Percentiles rank a stretch among this genome's conserved stretches.
These are phyloP conservation scores for Podila verticillata DNA, from an alignment of 192 early-diverging fungal genomes.

Conservation along the genomic window DNA sequence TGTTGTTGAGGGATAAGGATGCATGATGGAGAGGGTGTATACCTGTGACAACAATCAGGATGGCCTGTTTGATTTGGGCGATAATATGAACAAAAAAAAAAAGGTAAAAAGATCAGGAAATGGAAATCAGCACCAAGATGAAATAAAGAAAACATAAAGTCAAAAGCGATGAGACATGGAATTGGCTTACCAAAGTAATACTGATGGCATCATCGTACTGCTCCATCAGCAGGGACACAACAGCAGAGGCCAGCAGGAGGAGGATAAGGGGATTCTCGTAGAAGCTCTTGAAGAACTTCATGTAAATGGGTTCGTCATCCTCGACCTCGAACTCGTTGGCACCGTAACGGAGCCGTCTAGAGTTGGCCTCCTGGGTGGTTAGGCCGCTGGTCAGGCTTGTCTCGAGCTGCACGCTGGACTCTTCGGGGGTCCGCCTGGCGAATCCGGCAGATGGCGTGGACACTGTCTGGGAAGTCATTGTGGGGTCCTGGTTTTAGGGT, in stretches of 20 bases:
- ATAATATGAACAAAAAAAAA: background rate
- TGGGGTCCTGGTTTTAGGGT: no score
- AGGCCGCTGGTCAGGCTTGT: conserved; percentile 57
- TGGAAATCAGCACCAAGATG: background rate
- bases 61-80: conserved; percentile 27
- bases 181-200: conserved; percentile 72
- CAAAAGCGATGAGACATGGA: conserved; percentile 2
- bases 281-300: conserved; percentile 88
- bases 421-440: conserved; percentile 57
- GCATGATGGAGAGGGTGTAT: background rate
- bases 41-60: conserved; percentile 58
- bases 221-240: conserved; percentile 77
- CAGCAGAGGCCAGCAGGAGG: conserved; percentile 77
- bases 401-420: conserved; percentile 56
- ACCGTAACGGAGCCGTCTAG: conserved; percentile 60
- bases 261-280: conserved; percentile 84
- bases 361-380: conserved; percentile 44
- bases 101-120: background rate
- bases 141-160: background rate
- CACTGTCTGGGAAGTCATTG: conserved; percentile 31
- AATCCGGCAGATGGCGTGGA: conserved; percentile 63
- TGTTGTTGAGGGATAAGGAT: background rate
- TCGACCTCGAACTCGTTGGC: conserved; percentile 74
- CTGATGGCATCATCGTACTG: conserved; percentile 86
- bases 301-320: conserved; percentile 69